Percentiles rank a stretch among this genome's conserved stretches.
These are phyloP conservation scores for Geotrichum bryndzae DNA, from an alignment of 1,139 yeast species.

Conservation along the genomic window DNA sequence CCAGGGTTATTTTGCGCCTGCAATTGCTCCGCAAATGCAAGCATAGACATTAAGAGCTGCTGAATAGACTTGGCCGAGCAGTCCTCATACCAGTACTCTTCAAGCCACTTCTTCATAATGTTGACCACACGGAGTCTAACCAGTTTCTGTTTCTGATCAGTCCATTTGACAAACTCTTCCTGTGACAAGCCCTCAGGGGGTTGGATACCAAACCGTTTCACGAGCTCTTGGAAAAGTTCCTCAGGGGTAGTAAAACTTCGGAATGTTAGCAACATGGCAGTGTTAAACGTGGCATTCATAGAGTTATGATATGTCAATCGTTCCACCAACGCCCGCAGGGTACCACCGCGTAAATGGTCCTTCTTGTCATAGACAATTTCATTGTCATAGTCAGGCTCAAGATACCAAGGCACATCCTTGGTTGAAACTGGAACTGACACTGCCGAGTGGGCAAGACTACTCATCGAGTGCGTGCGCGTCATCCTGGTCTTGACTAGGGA, in stretches of 20 bases:
- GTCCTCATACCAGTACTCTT: conserved; percentile 65
- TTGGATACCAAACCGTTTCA: conserved; percentile 60
- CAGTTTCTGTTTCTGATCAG: conserved; percentile 58
- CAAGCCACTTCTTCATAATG: conserved; percentile 64
- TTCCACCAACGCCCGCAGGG: conserved; percentile 71
- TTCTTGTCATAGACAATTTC: conserved; percentile 67
- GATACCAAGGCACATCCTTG: conserved; percentile 61
- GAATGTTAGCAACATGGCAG: conserved; percentile 68
- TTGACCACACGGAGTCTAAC: conserved; percentile 65
- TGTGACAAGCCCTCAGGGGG: conserved; percentile 87
- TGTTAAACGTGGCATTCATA: conserved; percentile 61
- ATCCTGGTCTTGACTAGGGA: conserved; percentile 2
- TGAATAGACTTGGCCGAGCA: conserved; percentile 12
- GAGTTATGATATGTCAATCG: conserved; percentile 76
- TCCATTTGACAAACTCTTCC: conserved; percentile 81
- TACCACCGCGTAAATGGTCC: conserved; percentile 80
- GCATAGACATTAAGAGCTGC: conserved; percentile 46
- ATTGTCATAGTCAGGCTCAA: conserved; percentile 71
- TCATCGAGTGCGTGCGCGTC: conserved; percentile 4
- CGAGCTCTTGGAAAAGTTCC: conserved; percentile 57
- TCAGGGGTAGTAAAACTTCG: conserved; percentile 67
- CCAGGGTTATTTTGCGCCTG: conserved; percentile 45
- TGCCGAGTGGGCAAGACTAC: conserved; percentile 13
- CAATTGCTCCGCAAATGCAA: conserved; percentile 49
- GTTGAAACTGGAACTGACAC: conserved; percentile 8